These are phyloP conservation scores for Fusarium duplospermum DNA, from an alignment of 2,329 filamentous ascomycete genomes.

Conservation along the genomic window DNA sequence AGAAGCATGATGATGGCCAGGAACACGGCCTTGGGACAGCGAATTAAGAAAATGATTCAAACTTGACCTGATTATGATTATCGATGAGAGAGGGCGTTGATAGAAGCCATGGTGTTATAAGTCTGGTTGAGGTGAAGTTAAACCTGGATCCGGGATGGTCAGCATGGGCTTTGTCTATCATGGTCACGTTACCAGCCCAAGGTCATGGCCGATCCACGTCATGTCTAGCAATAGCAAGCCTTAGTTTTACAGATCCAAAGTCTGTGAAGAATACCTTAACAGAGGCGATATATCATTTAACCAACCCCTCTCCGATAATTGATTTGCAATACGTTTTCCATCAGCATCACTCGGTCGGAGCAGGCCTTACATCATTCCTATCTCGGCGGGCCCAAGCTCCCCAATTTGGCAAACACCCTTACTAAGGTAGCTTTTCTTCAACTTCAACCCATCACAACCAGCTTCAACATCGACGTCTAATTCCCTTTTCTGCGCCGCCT, in stretches of 20 bases:
- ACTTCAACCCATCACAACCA: slow-evolving; percentile 14
- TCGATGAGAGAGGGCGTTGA: neutral
- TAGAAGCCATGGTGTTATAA: neutral
- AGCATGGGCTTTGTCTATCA: slow-evolving; percentile 8
- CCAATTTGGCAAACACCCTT: neutral
- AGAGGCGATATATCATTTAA: neutral
- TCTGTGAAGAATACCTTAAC: neutral
- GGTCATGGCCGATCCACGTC: neutral
- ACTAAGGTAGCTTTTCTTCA: slow-evolving; percentile 5
- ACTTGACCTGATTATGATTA: neutral
- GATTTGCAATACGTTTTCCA: neutral
- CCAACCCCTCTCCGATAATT: neutral
- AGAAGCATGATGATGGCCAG: slow-evolving; percentile 31
- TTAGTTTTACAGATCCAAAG: neutral
- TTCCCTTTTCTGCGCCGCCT: neutral
- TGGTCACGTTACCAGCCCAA: slow-evolving; percentile 1
- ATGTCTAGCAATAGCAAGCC: neutral
- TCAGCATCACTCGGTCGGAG: neutral
- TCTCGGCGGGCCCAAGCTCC: slow-evolving; percentile 5
- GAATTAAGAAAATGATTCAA: slow-evolving; percentile 27
- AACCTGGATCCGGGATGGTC: neutral
- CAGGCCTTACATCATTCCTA: slow-evolving; percentile 14
- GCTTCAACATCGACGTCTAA: neutral
- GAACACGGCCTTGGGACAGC: slow-evolving; percentile 38
- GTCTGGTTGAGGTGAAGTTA: neutral